These are phyloP conservation scores for Fusarium sarcochroum DNA, from an alignment of 2,329 filamentous ascomycete genomes.

Conservation along the genomic window DNA sequence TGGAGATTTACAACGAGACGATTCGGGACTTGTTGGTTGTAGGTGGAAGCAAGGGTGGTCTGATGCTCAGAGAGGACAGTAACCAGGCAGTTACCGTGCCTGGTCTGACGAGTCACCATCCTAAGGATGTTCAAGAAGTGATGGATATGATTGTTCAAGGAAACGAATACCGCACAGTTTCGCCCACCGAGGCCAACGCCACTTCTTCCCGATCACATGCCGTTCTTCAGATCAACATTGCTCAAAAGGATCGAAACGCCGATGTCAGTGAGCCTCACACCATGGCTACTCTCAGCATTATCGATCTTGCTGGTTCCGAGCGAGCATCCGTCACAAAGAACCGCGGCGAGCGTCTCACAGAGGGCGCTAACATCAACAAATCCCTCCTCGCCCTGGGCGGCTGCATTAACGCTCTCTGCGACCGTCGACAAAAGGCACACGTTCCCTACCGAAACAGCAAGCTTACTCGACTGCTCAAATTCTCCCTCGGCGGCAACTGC, in stretches of 20 bases:
- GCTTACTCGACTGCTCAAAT: slow-evolving; percentile 93
- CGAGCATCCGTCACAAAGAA: slow-evolving; percentile 98
- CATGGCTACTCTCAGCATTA: slow-evolving; percentile 98
- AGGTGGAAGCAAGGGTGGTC: slow-evolving; percentile 82
- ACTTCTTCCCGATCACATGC: slow-evolving; percentile 98
- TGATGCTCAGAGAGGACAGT: slow-evolving; percentile 95
- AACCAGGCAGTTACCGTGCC: slow-evolving; percentile 93
- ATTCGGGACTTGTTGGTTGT: slow-evolving; percentile 95
- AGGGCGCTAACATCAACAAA: slow-evolving; percentile 99
- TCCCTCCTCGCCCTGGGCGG: slow-evolving; percentile 93
- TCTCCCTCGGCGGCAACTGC: slow-evolving; percentile 97
- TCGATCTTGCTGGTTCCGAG: slow-evolving; percentile 96
- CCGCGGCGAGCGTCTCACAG: slow-evolving; percentile 87
- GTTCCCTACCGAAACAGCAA: slow-evolving; percentile 99
- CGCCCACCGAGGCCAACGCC: slow-evolving; percentile 95
- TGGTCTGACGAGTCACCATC: slow-evolving; percentile 91
- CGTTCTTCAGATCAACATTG: slow-evolving; percentile 96
- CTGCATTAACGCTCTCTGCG: slow-evolving; percentile 98
- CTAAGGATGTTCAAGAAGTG: slow-evolving; percentile 92
- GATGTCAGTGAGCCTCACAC: slow-evolving; percentile 94
- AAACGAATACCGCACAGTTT: slow-evolving; percentile 95
- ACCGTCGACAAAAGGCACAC: slow-evolving; percentile 90
- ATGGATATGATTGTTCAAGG: slow-evolving; percentile 99
- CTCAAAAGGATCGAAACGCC: slow-evolving; percentile 94
- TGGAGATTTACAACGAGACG: slow-evolving; percentile 99